phyloP scores from a whole-genome alignment of 2,329 filamentous ascomycete genomes.

The Coniella lustricola region DNA sequence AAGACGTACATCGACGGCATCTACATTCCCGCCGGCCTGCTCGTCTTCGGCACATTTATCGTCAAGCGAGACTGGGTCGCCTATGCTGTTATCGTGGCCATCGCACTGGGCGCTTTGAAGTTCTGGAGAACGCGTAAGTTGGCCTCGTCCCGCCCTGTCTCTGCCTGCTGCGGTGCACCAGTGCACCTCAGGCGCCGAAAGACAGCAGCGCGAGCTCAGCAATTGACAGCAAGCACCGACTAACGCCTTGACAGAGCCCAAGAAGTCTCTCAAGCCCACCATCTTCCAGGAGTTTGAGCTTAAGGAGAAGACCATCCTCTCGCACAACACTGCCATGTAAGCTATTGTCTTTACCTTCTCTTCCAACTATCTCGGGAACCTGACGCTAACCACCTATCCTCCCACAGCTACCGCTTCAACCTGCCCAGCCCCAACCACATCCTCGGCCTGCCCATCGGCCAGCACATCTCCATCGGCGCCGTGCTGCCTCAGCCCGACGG shows the following conservation, averaged over 20 bases:
- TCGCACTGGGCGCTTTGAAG: slow-evolving; percentile 63
- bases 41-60: slow-evolving; percentile 69
- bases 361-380: neutral
- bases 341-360: slow-evolving; percentile 23
- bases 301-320: slow-evolving; percentile 89
- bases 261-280: slow-evolving; percentile 79
- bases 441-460: slow-evolving; percentile 93
- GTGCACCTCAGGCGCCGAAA: too few relatives aligned
- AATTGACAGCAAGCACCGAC: neutral
- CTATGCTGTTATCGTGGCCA: slow-evolving; percentile 61
- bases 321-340: slow-evolving; percentile 96
- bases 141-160: neutral
- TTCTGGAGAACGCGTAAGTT: slow-evolving; percentile 63
- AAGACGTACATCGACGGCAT: slow-evolving; percentile 68
- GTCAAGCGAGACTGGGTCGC: slow-evolving; percentile 72
- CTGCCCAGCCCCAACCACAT: slow-evolving; percentile 72
- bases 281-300: slow-evolving; percentile 89
- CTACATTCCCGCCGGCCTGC: slow-evolving; percentile 73
- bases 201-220: too few relatives aligned
- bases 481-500: slow-evolving; percentile 61
- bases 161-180: neutral
- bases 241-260: slow-evolving; percentile 48
- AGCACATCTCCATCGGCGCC: slow-evolving; percentile 95
- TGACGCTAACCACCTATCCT: neutral
- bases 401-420: slow-evolving; percentile 75